Conservation (phyloP, 768 basidiomycete species). For the Hericium erinaceus region DNA sequence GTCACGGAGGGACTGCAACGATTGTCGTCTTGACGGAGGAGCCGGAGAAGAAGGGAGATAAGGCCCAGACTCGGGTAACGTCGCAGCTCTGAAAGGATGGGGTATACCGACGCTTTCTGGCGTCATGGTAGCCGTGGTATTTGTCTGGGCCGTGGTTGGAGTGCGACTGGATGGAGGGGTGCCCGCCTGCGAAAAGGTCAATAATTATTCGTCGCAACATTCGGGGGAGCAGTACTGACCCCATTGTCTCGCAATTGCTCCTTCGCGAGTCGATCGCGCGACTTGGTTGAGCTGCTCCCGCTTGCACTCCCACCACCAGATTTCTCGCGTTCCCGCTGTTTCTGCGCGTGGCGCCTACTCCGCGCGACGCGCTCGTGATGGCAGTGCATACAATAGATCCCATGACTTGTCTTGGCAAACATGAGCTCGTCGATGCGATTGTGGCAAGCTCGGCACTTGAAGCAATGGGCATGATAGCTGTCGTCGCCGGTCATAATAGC, state of each 20-base stretch:
- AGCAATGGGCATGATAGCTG: slow-evolving; percentile 96
- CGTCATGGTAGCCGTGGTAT: neutral
- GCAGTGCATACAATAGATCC: slow-evolving; percentile 98
- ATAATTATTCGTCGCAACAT: neutral
- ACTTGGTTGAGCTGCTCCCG: slow-evolving; percentile 32
- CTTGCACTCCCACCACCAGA: slow-evolving; percentile 37
- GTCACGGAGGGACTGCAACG: neutral
- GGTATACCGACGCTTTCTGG: neutral
- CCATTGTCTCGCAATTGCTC: slow-evolving; percentile 28
- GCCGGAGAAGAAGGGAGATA: neutral
- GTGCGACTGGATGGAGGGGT: neutral
- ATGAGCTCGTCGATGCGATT: slow-evolving; percentile 96
- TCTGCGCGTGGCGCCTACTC: slow-evolving; percentile 85
- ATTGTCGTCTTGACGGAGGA: neutral
- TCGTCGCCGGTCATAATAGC: slow-evolving; percentile 99
- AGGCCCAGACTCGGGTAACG: neutral
- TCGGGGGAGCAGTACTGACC: neutral
- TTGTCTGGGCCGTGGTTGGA: neutral
- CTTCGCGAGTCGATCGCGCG: slow-evolving; percentile 20
- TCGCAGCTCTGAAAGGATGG: neutral
- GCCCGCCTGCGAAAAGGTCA: neutral
- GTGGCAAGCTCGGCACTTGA: slow-evolving; percentile 93
- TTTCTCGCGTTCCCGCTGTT: slow-evolving; percentile 51
- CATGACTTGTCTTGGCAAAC: slow-evolving; percentile 96
- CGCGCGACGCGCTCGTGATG: slow-evolving; percentile 96